Base-by-base conservation (phyloP, 257 asterid genomes). In the Salvia rosmarinus region DNA sequence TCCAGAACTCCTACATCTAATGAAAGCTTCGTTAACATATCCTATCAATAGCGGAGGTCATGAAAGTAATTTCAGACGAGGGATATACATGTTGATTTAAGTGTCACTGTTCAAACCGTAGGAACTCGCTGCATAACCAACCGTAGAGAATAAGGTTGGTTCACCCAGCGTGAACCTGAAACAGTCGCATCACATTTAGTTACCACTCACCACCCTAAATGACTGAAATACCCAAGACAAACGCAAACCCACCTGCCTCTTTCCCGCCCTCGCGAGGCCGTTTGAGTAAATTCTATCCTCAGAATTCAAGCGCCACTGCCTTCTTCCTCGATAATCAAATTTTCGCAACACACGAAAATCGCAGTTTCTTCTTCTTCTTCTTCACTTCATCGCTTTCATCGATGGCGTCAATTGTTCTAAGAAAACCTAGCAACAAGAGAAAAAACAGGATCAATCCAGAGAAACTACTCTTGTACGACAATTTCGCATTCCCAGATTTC, bases 371-470 rank as follows among this genome's bases (percentile, higher is more conserved):
- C 69, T 43, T 43, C 42, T 51, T 19, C 25, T 52, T 14, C 35
- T 69, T 51, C 9, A 5, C 70, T 21, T 64, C 50, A 9, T 0
- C 66, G 51, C 23, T 62, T 62, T 67, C 75, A 62, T 17, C 64
- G 32, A 88, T 88, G 93, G 88, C 85, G 71, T 83, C 87, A 14
- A 79, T 69, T 42, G 42, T 80, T 35, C 63, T 82, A 1, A 64
- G 76, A 43, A 84, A 79, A 42, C 68, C 75, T 30, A 80, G 81
- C 70, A 81, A 58, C 71, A 80, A 51, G 73, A 73, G 75, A 20
- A 78, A 61, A 49, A 76, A 62, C 37, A 70, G 82, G 69, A 46
- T 80, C 32, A 77, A 78, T 54, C 78, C 81, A 0, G 84, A 75
- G 16, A 83, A 77, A 39, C 80, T 86, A 4, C 78, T 85, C 34